Evolutionary conservation across 2,329 filamentous ascomycete genomes (phyloP).

Genomic region (Niveomyces coronatus): DNA sequence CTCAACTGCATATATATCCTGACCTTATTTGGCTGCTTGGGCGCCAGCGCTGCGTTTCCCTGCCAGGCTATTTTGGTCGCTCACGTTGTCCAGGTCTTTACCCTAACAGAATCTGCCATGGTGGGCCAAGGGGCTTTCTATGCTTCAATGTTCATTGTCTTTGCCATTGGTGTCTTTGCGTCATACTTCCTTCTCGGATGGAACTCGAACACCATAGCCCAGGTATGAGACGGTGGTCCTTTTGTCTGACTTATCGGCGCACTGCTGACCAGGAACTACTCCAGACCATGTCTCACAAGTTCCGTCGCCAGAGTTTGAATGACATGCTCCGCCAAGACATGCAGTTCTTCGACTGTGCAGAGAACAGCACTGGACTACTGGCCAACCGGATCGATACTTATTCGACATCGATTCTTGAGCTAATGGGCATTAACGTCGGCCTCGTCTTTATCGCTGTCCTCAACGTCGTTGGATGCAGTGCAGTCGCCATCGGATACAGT

Average conservation of each 20-base stretch:
- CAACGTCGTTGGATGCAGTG: slow-evolving; percentile 27
- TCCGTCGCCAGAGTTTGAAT: slow-evolving; percentile 19
- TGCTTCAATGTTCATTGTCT: slow-evolving; percentile 43
- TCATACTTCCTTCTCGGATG: slow-evolving; percentile 32
- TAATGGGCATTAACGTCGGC: slow-evolving; percentile 32
- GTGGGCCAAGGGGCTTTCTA: slow-evolving; percentile 37
- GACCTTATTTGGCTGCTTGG: slow-evolving; percentile 20
- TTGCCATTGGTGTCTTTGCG: slow-evolving; percentile 34
- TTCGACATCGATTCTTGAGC: slow-evolving; percentile 32
- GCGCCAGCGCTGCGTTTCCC: slow-evolving; percentile 26
- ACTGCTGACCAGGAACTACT: not conserved
- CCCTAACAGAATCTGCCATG: slow-evolving; percentile 21
- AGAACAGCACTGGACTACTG: slow-evolving; percentile 25
- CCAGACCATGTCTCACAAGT: slow-evolving; percentile 15
- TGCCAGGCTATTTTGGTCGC: slow-evolving; percentile 34
- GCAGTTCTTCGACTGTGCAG: slow-evolving; percentile 24
- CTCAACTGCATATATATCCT: slow-evolving; percentile 25
- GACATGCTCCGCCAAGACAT: slow-evolving; percentile 30
- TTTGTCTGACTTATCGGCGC: not conserved
- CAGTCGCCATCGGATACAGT: slow-evolving; percentile 29
- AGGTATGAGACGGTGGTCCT: slow-evolving; percentile 12
- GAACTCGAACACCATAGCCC: slow-evolving; percentile 23
- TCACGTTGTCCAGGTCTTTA: slow-evolving; percentile 32
- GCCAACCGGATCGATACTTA: slow-evolving; percentile 20
- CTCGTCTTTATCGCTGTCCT: slow-evolving; percentile 31